Evolutionary conservation across 2,329 filamentous ascomycete species (phyloP).

Genomic region (Ascosphaera apis): DNA sequence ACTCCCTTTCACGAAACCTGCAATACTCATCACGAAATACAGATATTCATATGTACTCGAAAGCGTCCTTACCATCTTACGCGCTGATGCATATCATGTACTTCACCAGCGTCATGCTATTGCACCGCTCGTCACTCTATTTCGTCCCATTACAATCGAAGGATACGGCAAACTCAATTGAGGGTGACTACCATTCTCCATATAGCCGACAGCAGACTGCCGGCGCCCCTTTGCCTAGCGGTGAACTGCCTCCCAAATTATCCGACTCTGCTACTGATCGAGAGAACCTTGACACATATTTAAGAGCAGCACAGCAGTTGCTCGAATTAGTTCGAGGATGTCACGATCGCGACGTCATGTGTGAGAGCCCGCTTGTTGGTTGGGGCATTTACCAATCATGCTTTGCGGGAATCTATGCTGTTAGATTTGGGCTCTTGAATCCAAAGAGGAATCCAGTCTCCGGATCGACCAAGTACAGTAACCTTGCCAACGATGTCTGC

Average conservation of each 20-base stretch:
- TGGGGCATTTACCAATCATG: conserved; percentile 32
- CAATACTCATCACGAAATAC: conserved; percentile 28
- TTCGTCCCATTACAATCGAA: conserved; percentile 28
- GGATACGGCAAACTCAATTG: no score
- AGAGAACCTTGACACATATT: conserved; percentile 25
- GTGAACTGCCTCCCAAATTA: conserved; percentile 25
- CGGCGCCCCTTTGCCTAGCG: no score
- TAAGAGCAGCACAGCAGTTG: conserved; percentile 29
- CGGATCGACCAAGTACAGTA: conserved; percentile 3
- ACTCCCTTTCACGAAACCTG: conserved; percentile 27
- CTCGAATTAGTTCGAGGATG: conserved; percentile 29
- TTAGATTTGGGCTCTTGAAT: conserved; percentile 28
- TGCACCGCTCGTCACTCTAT: conserved; percentile 32
- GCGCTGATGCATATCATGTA: conserved; percentile 31
- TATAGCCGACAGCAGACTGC: no score
- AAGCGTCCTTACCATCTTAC: conserved; percentile 28
- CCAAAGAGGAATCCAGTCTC: conserved; percentile 9
- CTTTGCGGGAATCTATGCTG: conserved; percentile 28
- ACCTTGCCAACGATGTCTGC: conserved; percentile 13
- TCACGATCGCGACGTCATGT: conserved; percentile 26
- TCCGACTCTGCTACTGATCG: conserved; percentile 19
- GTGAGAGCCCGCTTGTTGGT: conserved; percentile 31
- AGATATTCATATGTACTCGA: conserved; percentile 29
- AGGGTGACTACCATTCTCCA: no score
- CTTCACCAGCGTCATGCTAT: conserved; percentile 29